These are phyloP conservation scores for Yarrowia yakushimensis DNA, from an alignment of 805 yeast genomes.

Conservation along the genomic window DNA sequence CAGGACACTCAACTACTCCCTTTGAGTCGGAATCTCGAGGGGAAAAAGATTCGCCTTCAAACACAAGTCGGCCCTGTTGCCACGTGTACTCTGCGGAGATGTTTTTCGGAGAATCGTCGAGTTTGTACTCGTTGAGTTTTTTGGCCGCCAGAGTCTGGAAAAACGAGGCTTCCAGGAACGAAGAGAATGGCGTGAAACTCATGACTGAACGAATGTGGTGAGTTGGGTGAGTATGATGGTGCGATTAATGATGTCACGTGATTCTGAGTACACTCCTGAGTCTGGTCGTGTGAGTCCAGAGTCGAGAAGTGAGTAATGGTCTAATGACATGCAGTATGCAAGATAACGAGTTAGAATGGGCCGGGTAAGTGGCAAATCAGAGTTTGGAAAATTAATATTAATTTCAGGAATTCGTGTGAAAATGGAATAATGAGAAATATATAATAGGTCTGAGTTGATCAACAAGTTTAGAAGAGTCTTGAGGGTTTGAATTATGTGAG, in stretches of 20 bases:
- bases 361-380: constrained; percentile 8
- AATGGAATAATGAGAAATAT: not conserved
- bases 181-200: constrained; percentile 51
- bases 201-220: not conserved
- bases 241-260: not conserved
- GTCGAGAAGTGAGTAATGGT: too few relatives aligned
- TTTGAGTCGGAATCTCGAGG: constrained; percentile 25
- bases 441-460: too few relatives aligned
- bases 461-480: too few relatives aligned
- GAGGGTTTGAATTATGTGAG: too few relatives aligned
- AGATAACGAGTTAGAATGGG: constrained; percentile 8
- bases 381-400: too few relatives aligned
- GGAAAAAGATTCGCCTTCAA: constrained; percentile 32
- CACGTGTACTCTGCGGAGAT: constrained; percentile 5
- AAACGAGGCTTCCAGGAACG: constrained; percentile 83
- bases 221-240: not conserved
- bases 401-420: too few relatives aligned
- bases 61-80: constrained; percentile 2
- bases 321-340: not conserved
- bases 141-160: constrained; percentile 69
- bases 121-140: constrained; percentile 69
- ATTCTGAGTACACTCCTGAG: not conserved
- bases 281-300: not conserved
- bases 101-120: constrained; percentile 44
- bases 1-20: constrained; percentile 37